Percentiles rank a stretch among this genome's conserved stretches.
phyloP scores from a whole-genome alignment of 192 early-diverging fungal species.

The Rhizophagus prolifer region DNA sequence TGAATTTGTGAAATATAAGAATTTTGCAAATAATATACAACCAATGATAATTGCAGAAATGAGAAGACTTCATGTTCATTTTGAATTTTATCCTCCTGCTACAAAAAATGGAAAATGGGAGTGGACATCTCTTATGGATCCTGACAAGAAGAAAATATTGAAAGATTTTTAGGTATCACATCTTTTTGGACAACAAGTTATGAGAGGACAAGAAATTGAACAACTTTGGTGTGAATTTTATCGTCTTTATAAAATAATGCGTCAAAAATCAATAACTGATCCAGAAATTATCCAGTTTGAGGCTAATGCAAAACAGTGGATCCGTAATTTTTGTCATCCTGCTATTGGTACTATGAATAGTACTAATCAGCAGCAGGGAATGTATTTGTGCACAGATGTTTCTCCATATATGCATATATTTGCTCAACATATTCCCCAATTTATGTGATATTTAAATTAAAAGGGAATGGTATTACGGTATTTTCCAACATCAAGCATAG shows the following conservation, averaged over 20 bases:
- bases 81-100: no score
- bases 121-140: no score
- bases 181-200: background rate
- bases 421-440: background rate
- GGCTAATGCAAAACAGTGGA: background rate
- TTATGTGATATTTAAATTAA: background rate
- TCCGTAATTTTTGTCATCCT: background rate
- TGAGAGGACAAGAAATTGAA: background rate
- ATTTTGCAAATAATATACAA: background rate
- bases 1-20: background rate
- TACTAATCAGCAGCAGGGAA: background rate
- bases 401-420: conserved; percentile 10
- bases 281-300: background rate
- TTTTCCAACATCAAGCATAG: background rate
- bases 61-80: background rate
- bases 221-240: background rate
- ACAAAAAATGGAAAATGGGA: background rate
- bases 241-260: no score
- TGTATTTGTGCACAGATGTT: background rate
- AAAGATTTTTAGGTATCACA: background rate
- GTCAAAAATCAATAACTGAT: background rate
- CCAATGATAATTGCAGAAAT: background rate
- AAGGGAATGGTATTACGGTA: no score
- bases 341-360: background rate
- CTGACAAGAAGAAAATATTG: conserved; percentile 1